Base-by-base conservation (phyloP, 2,329 filamentous ascomycete genomes). In the Ophiostoma ips region DNA sequence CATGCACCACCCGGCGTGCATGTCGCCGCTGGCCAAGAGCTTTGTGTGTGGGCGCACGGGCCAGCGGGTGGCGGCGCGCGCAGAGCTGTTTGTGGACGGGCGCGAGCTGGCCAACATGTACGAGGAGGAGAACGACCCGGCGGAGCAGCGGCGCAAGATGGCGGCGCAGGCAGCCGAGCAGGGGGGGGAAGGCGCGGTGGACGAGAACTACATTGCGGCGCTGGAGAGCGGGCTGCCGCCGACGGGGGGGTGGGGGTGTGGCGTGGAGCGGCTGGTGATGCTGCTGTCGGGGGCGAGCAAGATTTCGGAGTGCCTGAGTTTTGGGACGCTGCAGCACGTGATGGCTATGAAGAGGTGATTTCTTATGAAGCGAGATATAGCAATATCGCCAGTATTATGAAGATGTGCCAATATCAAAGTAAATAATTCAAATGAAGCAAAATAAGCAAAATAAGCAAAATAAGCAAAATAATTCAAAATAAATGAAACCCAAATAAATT, bases 181-280 rank as follows among this genome's bases (percentile, higher is more conserved):
- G 37, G 65, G 53, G 58, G 68, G 55, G 15, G 71, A 60, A 13
- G 68, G 75, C 44, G 73, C 58, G 59, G 74, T 63, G 10, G 88
- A 95, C 60, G 84, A 94, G 67, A 84, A 78, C 59, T 98, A 95
- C 60, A 69, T 95, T 44, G 77, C 83, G 57, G 87, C 86, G 4
- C 66, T 98, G 47, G 87, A 94, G 63, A 87, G 86, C 68, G 92
- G 87, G 0, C 68, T 98, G 53, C 92, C 92, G n/a, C 87, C 92
- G 0, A 98, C 92, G 0, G 92, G 90, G 0, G 92, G 92, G 5
- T 98, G 92, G 92, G 92, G 92, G 1, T 94, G 88, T 59, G 92
- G 92, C 1, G 71, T 98, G 38, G 92, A 98, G 66, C 73, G 92
- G 49, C 70, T 98, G 48, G 83, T 87, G 35, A 98, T 98, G 92